Conservation (phyloP, 2,329 filamentous ascomycete genomes). For the Chaetomium olivaceum region DNA sequence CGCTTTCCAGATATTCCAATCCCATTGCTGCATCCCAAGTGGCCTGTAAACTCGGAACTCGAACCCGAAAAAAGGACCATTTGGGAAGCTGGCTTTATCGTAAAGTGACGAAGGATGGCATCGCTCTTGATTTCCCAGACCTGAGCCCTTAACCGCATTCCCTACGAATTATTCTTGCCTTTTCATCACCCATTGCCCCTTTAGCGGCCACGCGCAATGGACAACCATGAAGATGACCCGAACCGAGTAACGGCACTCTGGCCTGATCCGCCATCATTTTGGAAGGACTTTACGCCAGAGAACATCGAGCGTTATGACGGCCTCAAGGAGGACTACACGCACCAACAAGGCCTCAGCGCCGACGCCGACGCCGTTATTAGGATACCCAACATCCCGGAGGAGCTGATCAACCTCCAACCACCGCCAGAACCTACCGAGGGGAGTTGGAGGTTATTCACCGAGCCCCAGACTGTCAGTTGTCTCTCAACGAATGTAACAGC, state of each 20-base stretch:
- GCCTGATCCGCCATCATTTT: conserved; percentile 86
- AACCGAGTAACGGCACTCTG: conserved; percentile 61
- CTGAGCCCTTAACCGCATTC: neutral
- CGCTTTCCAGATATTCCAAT: neutral
- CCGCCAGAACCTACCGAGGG: conserved; percentile 71
- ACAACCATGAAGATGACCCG: conserved; percentile 42
- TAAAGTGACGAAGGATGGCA: conserved; percentile 11
- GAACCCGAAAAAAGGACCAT: too few relatives aligned
- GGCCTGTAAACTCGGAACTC: neutral
- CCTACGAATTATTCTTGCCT: neutral
- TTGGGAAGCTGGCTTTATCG: neutral
- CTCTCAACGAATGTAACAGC: neutral
- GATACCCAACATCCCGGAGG: conserved; percentile 60
- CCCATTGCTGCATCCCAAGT: neutral
- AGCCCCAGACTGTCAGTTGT: conserved; percentile 54
- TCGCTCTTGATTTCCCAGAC: neutral
- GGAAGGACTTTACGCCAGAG: conserved; percentile 78
- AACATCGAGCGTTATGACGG: conserved; percentile 62
- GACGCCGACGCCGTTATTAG: conserved; percentile 37
- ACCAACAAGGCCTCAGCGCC: conserved; percentile 34
- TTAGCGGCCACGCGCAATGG: neutral
- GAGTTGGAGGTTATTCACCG: conserved; percentile 75
- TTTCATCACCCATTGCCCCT: neutral
- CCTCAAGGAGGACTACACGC: conserved; percentile 44
- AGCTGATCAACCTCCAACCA: conserved; percentile 77